phyloP scores from a whole-genome alignment of 225 moss, liverwort and hornwort species.

The Bryum argenteum region DNA sequence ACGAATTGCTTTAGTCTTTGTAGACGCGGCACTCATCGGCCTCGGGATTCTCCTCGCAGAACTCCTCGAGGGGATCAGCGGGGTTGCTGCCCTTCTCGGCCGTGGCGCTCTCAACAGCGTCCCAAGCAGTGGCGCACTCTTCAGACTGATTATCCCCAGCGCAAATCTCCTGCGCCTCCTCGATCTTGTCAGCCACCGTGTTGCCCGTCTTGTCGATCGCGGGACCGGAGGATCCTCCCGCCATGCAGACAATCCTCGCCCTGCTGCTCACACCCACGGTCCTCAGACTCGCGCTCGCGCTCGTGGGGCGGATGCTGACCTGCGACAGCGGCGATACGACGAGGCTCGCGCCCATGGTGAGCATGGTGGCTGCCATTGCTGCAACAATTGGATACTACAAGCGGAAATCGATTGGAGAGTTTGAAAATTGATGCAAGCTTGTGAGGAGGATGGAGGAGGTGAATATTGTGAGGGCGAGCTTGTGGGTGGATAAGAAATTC shows the following conservation, averaged over 20 bases:
- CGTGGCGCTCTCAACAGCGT: slow-evolving; percentile 56
- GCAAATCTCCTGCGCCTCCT: slow-evolving; percentile 59
- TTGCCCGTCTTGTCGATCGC: slow-evolving; percentile 47
- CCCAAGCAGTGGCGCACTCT: slow-evolving; percentile 70
- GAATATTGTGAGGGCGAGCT: background rate
- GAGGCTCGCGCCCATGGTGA: slow-evolving; percentile 23
- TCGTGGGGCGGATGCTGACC: slow-evolving; percentile 3
- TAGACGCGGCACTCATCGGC: slow-evolving; percentile 81
- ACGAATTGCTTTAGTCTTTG: slow-evolving; percentile 63
- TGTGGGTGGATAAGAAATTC: slow-evolving; percentile 27
- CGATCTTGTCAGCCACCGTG: slow-evolving; percentile 42
- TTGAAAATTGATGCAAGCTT: background rate
- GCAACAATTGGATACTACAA: background rate
- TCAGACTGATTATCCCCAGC: slow-evolving; percentile 42
- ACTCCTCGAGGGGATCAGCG: slow-evolving; percentile 64
- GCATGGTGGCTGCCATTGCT: slow-evolving; percentile 39
- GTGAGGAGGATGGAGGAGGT: background rate
- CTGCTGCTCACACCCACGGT: background rate
- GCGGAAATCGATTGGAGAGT: background rate
- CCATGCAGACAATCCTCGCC: slow-evolving; percentile 27
- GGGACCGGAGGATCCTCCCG: slow-evolving; percentile 45
- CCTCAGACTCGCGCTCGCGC: background rate
- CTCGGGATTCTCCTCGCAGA: slow-evolving; percentile 66
- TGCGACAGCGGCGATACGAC: slow-evolving; percentile 24
- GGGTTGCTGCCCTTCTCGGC: slow-evolving; percentile 39